Conservation (phyloP, 2,329 filamentous ascomycete genomes). For the Sphaerostilbella broomeana region DNA sequence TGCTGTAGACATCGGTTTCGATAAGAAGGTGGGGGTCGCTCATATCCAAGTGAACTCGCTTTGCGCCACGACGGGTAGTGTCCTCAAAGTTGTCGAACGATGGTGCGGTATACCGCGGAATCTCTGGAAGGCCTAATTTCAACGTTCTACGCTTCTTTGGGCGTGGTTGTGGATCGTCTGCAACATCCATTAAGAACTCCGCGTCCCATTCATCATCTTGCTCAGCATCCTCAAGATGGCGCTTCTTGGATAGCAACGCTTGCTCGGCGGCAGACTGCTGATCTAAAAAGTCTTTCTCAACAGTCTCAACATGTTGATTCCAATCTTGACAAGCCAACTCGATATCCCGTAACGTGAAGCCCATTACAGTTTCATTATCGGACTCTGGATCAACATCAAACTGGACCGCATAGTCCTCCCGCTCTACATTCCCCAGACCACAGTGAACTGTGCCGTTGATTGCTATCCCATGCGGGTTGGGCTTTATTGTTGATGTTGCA, state of each 20-base stretch:
- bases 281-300: slow-evolving; percentile 32
- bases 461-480: slow-evolving; percentile 48
- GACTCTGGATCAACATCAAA: slow-evolving; percentile 46
- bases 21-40: slow-evolving; percentile 83
- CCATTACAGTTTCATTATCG: slow-evolving; percentile 62
- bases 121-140: slow-evolving; percentile 52
- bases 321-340: slow-evolving; percentile 83
- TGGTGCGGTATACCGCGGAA: slow-evolving; percentile 56
- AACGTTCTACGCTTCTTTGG: slow-evolving; percentile 63
- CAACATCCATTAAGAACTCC: slow-evolving; percentile 49
- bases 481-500: slow-evolving; percentile 45
- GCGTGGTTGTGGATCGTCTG: slow-evolving; percentile 39
- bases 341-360: slow-evolving; percentile 72
- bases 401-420: slow-evolving; percentile 32
- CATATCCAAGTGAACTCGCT: slow-evolving; percentile 75
- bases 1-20: slow-evolving; percentile 63
- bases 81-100: slow-evolving; percentile 76
- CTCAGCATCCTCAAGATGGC: slow-evolving; percentile 29
- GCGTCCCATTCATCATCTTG: slow-evolving; percentile 58
- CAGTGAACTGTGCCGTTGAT: slow-evolving; percentile 43
- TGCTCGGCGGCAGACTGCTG: slow-evolving; percentile 27
- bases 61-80: slow-evolving; percentile 64
- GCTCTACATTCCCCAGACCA: slow-evolving; percentile 30
- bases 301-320: slow-evolving; percentile 55
- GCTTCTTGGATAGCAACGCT: slow-evolving; percentile 26